Base-by-base conservation (phyloP, 306 rosid genomes). In the Cicer arietinum region DNA sequence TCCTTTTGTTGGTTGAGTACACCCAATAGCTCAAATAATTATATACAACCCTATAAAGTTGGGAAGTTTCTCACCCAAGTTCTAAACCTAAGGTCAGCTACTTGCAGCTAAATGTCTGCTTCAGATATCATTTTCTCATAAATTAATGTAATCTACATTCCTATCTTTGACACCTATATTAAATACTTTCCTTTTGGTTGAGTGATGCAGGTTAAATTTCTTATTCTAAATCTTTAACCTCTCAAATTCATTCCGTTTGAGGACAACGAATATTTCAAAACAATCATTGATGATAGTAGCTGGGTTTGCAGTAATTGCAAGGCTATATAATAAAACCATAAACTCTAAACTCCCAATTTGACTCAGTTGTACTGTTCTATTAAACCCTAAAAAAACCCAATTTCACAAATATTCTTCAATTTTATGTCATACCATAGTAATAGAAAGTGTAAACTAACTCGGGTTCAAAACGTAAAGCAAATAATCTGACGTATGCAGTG, bases 381-480 rank as follows among this genome's bases (percentile, higher is more conserved):
- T 48, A 40, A 20, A 14, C 40, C 67, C 64, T 46, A 43, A 44
- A 68, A 20, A 68, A 42, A 16, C 59, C 48, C 52, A 68, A 68
- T 43, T 77, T 67, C 52, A 77, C 22, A 56, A 35, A 60, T 18
- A 30, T 30, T 30, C 6, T 30, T 30, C 37, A 30, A 66, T 20
- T 44, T 66, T 44, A 7, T 8, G 54, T 43, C 56, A 42, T 6
- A 71, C 53, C 42, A 71, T 30, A 53, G 42, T 47, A 71, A 71
- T 13, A 30, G 37, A 30, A 18, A 41, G 64, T 6, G 40, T 16
- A 52, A 54, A 53, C 30, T 10, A 43, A 42, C 14, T 40, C 10
- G 11, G 64, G 10, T 52, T 53, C 22, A 18, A 14, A 66, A 63
- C 52, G 45, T 65, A n/a, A 66, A 66, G 74, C 74, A 13, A 48